Base-by-base conservation (phyloP, 352 stramenopile species). In the Pythium oligandrum region DNA sequence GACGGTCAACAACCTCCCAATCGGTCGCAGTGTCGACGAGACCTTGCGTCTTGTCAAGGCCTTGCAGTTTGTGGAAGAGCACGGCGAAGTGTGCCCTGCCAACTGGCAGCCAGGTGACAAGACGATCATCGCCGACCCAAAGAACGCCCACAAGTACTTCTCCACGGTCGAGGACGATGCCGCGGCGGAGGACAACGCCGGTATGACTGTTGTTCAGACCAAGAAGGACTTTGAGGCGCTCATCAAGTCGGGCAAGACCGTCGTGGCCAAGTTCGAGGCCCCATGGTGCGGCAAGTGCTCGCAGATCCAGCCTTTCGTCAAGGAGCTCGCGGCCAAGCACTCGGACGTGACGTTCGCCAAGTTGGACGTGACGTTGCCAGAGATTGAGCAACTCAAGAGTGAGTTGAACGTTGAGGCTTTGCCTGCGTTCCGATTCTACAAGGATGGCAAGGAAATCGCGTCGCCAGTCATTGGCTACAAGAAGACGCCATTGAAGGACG, bases 21-120 rank as follows among this genome's bases (percentile, higher is more conserved):
- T 97, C 48, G 90, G 90, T 30, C 83, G 90, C 64, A 96, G 71
- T 60, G 90, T 97, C 0, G 91, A 98, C 60, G 93, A 98, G 70
- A 96, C 84, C 5, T 64, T 98, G 53, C 85, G 93, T 51, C 71
- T 98, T 4, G 76, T 98, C 44, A 72, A 97, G 69, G 93, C 91
- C 26, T 81, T 98, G 68, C 88, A 98, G 75, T 98, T 97, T 61
- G 64, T 86, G 31, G 91, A 92, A 42, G 85, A 97, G 60, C 88
- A 97, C 66, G 90, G 89, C 49, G 91, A 98, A 64, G 84, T 94
- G 59, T 98, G 91, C 68, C 93, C 91, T 5, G 90, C 90, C 34
- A 96, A 96, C 71, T 98, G 91, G 93, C 79, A 96, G 70, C 90
- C 91, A 10, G 93, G 91, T 26, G 78, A 81, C 51, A 88, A 90